Base-by-base conservation (phyloP, 169 alveolate genomes). In the Eimeria praecox region DNA sequence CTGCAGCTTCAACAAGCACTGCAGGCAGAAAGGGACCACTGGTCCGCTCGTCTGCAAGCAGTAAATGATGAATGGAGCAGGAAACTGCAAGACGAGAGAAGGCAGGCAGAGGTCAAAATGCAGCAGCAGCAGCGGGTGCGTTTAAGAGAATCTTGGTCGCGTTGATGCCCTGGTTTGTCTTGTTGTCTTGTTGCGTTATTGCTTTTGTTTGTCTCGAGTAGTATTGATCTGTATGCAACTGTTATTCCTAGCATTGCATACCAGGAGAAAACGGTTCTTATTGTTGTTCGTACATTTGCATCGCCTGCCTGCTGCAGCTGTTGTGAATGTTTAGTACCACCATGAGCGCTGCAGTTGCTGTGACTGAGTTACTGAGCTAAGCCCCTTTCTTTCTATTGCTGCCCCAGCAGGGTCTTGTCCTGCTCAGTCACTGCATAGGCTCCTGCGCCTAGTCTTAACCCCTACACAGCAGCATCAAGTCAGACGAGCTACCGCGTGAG, bases 1-100 rank as follows among this genome's bases (percentile, higher is more conserved):
- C 27, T 59, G 69, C 69, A 59, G 69, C 20, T 59, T 22, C 69
- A 59, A n/a, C 69, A 59, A 22, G 69, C 69, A 22, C 27, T 59
- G 69, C 69, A 59, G 49, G 66, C 71, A 10, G 90, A 82, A 49
- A 82, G 90, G 27, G 90, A 82, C 73, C 90, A 82, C 46, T 82
- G 90, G 90, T 44, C 90, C 8, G 66, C 90, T 22, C 33, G 90
- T 46, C 73, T 82, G 40, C 66, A 52, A 30, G 90, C 90, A 27
- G 69, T n/a, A 42, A 27, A 82, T n/a, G 90, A 82, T 27, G 90
- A 82, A 52, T 82, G 90, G 90, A 10, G 90, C 30, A 44, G 71
- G 49, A 82, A 52, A 49, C 33, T 82, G 44, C 71, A 82, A 46
- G 90, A 82, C 18, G 90, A 82, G 44, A n/a, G 52, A 27, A 44